These are phyloP conservation scores for Punctularia strigosozonata DNA, from an alignment of 768 basidiomycete species.

Conservation along the genomic window DNA sequence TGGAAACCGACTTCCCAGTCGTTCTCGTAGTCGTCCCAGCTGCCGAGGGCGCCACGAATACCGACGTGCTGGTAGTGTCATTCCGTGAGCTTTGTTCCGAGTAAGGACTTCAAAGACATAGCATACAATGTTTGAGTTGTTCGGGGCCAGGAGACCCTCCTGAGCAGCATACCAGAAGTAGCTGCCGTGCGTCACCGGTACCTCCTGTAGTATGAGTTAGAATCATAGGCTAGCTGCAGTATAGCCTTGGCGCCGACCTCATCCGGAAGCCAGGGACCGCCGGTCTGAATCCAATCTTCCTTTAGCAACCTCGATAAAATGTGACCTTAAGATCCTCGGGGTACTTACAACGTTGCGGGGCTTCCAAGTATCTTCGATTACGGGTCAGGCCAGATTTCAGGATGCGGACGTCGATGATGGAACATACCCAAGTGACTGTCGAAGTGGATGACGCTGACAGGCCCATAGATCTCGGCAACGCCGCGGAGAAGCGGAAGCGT, in stretches of 20 bases:
- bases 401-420: neutral
- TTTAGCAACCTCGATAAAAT: neutral
- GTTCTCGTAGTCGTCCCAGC: conserved; percentile 18
- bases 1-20: conserved; percentile 20
- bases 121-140: conserved; percentile 19
- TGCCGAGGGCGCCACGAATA: conserved; percentile 16
- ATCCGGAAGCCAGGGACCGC: conserved; percentile 17
- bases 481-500: conserved; percentile 19
- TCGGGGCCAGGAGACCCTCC: conserved; percentile 19
- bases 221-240: neutral
- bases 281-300: conserved; percentile 2
- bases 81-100: neutral
- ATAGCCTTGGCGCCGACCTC: conserved; percentile 5
- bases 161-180: conserved; percentile 22
- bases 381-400: neutral
- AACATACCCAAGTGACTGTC: conserved; percentile 19
- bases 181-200: conserved; percentile 19
- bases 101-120: neutral
- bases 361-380: conserved; percentile 11
- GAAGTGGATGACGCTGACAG: conserved; percentile 22
- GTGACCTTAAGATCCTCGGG: neutral
- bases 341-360: conserved; percentile 7
- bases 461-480: conserved; percentile 18
- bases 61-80: conserved; percentile 15
- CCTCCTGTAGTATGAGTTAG: conserved; percentile 7